A percentile compares a stretch with the other conserved stretches of the same genome.
phyloP scores from a whole-genome alignment of 2,329 filamentous ascomycete genomes.

The Biscogniauxia marginata region DNA sequence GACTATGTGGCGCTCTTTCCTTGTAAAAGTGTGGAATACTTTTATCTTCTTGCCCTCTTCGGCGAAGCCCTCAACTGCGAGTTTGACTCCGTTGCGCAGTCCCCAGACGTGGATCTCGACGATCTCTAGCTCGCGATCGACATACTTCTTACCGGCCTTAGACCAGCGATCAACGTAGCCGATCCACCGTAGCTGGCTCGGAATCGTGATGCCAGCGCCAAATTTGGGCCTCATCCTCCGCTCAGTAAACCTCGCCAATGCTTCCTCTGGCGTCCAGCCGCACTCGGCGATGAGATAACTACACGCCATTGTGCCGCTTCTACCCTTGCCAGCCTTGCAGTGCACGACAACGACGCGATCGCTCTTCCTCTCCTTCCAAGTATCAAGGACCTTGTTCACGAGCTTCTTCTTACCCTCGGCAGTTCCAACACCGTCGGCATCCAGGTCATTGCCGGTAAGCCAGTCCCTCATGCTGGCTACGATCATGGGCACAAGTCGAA shows the following conservation, averaged over 20 bases:
- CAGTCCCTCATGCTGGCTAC: slow-evolving; percentile 92
- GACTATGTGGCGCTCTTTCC: slow-evolving; percentile 68
- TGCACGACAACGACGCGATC: slow-evolving; percentile 83
- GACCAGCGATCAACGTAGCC: slow-evolving; percentile 88
- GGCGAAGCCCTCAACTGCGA: slow-evolving; percentile 79
- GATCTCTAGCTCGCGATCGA: slow-evolving; percentile 80
- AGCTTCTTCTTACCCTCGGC: slow-evolving; percentile 21
- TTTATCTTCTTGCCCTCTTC: slow-evolving; percentile 90
- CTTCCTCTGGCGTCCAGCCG: slow-evolving; percentile 54
- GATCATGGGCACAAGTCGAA: slow-evolving; percentile 81
- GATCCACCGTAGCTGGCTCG: slow-evolving; percentile 85
- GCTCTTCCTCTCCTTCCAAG: slow-evolving; percentile 35
- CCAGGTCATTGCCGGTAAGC: slow-evolving; percentile 56
- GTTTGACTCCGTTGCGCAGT: slow-evolving; percentile 80
- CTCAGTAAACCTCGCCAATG: slow-evolving; percentile 65
- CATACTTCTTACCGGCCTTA: slow-evolving; percentile 69
- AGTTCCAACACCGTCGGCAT: slow-evolving; percentile 26
- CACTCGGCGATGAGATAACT: slow-evolving; percentile 90
- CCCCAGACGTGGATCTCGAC: slow-evolving; percentile 90
- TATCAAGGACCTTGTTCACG: slow-evolving; percentile 25
- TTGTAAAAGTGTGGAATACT: slow-evolving; percentile 75
- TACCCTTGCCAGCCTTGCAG: slow-evolving; percentile 94
- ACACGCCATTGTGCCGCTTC: slow-evolving; percentile 84
- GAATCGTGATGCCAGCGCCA: slow-evolving; percentile 86
- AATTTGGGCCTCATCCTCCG: slow-evolving; percentile 87